Percentiles rank a stretch among this genome's conserved stretches.
phyloP scores from a whole-genome alignment of 1,139 yeast genomes.

The Wickerhamiella pararugosa region DNA sequence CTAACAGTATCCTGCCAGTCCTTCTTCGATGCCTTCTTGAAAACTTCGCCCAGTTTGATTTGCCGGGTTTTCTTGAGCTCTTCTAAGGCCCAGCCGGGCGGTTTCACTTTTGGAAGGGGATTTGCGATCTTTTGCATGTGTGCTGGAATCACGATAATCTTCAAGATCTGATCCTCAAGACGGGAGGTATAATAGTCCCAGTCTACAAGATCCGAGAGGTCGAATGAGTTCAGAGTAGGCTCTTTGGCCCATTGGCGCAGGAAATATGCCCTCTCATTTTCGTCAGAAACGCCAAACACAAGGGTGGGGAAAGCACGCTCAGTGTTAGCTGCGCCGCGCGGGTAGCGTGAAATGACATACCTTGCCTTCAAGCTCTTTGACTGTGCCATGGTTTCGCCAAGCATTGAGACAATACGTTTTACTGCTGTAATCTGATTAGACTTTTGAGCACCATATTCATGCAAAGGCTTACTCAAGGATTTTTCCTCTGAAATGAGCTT shows the following conservation, averaged over 20 bases:
- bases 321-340: conserved; percentile 78
- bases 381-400: conserved; percentile 95
- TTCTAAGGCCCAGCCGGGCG: conserved; percentile 65
- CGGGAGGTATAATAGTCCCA: conserved; percentile 91
- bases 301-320: conserved; percentile 96
- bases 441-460: conserved; percentile 80
- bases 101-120: conserved; percentile 89
- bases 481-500: conserved; percentile 93
- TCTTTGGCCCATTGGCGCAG: conserved; percentile 68
- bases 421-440: conserved; percentile 96
- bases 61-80: conserved; percentile 14
- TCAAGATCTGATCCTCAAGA: conserved; percentile 83
- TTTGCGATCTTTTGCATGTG: conserved; percentile 80
- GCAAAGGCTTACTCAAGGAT: conserved; percentile 84
- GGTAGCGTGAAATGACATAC: conserved; percentile 77
- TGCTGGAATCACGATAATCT: conserved; percentile 93
- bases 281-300: conserved; percentile 66
- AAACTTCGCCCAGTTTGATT: conserved; percentile 4
- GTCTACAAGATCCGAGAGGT: conserved; percentile 78
- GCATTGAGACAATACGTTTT: conserved; percentile 76
- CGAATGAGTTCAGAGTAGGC: conserved; percentile 62
- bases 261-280: conserved; percentile 41
- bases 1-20: conserved; percentile 27
- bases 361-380: conserved; percentile 95
- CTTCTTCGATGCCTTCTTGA: conserved; percentile 32